Evolutionary conservation across 2,329 filamentous ascomycete species (phyloP).

Genomic region (Microsporum canis): DNA sequence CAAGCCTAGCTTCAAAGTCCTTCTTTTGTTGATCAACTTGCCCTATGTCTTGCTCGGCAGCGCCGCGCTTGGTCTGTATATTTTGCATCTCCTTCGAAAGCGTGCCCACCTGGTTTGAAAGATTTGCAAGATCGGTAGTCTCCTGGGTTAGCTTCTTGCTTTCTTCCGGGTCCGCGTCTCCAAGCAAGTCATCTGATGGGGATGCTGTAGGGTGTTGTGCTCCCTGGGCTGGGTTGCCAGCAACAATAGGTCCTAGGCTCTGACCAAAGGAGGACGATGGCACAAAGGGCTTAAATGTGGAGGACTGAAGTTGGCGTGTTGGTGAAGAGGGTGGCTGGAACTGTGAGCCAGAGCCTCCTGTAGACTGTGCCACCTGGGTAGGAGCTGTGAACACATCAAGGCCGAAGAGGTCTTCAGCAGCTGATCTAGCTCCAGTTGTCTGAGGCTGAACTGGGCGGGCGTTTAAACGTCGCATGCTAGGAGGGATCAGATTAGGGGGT

Average conservation of each 20-base stretch:
- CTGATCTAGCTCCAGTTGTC: slow-evolving; percentile 55
- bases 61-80: slow-evolving; percentile 68
- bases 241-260: slow-evolving; percentile 67
- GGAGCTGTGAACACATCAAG: slow-evolving; percentile 62
- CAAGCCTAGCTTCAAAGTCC: slow-evolving; percentile 79
- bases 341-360: slow-evolving; percentile 55
- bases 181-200: slow-evolving; percentile 72
- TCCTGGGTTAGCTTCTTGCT: slow-evolving; percentile 81
- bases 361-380: slow-evolving; percentile 53
- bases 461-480: slow-evolving; percentile 58
- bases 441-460: slow-evolving; percentile 26
- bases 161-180: slow-evolving; percentile 76
- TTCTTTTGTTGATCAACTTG: slow-evolving; percentile 78
- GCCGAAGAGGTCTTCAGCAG: slow-evolving; percentile 86
- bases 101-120: slow-evolving; percentile 89
- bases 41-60: slow-evolving; percentile 69
- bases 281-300: slow-evolving; percentile 76
- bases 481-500: slow-evolving; percentile 71
- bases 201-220: slow-evolving; percentile 36
- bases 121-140: slow-evolving; percentile 82
- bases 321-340: slow-evolving; percentile 43
- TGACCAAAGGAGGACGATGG: slow-evolving; percentile 89
- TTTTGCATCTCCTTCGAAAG: slow-evolving; percentile 90
- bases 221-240: slow-evolving; percentile 25
- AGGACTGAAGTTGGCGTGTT: slow-evolving; percentile 28